Evolutionary conservation across 768 basidiomycete species (phyloP), one percentile per base, ranked within the genome.

Genomic region (Austroboletus festivus): DNA sequence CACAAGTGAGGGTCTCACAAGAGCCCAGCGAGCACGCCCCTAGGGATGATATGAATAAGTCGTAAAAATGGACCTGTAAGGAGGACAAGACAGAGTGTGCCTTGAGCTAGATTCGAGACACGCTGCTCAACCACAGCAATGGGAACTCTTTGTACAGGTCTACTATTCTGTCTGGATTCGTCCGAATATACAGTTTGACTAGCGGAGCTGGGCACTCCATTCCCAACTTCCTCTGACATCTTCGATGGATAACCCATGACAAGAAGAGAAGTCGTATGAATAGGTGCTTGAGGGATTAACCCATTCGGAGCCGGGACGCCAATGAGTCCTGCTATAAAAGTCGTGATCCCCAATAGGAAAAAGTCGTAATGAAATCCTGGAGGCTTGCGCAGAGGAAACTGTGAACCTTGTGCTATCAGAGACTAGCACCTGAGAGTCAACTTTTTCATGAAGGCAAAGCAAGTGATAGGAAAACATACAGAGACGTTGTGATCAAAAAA

Each of bases 401-500:
- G 82, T 1, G 89, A 82, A 2, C 89, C 85, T 68, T 96, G 93
- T 0, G 93, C 92, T 73, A 96, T 96, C 28, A 97, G 65, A 0
- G 89, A 92, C 92, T 93, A 53, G 18, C 44, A 45, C 33, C 19
- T 33, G 24, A 22, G 16, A 5, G 28, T 50, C 16, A 50, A 41
- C 10, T 6, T 28, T n/a, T 10, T 19, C 19, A 13, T 9, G n/a
- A 22, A 13, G 19, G 34, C 12, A 24, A 37, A 31, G 2, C 9
- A 5, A 28, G 40, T 11, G 26, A 24, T 47, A 6, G 7, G 47
- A 22, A 18, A 22, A 40, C 42, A 69, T 63, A 90, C 89, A 40
- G 91, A 93, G 45, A 93, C 89, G 57, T 94, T 94, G 55, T 93
- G 89, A 54, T 97, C 93, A 56, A 96, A 96, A 73, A 93, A 93